Evolutionary conservation across 2,329 filamentous ascomycete species (phyloP).

Genomic region (Pseudocercospora cruenta): DNA sequence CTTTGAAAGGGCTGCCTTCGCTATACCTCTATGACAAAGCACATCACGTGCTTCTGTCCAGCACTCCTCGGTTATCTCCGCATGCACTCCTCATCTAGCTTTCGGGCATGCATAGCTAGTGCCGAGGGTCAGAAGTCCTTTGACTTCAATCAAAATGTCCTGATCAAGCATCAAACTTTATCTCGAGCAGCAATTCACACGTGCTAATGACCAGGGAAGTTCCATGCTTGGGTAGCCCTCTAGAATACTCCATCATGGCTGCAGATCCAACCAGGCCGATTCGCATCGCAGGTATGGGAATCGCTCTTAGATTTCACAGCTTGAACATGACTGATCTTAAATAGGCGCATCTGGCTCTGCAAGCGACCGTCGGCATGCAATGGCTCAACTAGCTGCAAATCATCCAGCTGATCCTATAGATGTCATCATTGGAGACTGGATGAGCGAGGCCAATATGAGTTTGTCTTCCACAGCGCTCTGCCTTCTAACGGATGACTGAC

Average conservation of each 20-base stretch:
- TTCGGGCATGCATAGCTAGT: background rate
- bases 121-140: background rate
- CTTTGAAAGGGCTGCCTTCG: background rate
- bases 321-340: conserved; percentile 5
- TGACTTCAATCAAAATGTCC: background rate
- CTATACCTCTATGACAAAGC: background rate
- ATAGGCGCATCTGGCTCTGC: conserved; percentile 43
- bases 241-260: conserved; percentile 28
- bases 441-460: conserved; percentile 42
- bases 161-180: background rate
- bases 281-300: conserved; percentile 35
- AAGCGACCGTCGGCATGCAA: conserved; percentile 44
- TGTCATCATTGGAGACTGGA: conserved; percentile 59
- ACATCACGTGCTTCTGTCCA: background rate
- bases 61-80: background rate
- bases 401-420: conserved; percentile 48
- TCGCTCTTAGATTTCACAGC: background rate
- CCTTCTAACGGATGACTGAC: background rate
- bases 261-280: conserved; percentile 32
- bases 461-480: conserved; percentile 27
- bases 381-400: conserved; percentile 37
- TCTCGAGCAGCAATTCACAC: background rate
- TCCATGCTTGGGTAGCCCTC: conserved; percentile 24
- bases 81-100: background rate
- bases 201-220: conserved; percentile 17